Conservation (phyloP, 2,329 filamentous ascomycete species). For the Sporothrix inflata region DNA sequence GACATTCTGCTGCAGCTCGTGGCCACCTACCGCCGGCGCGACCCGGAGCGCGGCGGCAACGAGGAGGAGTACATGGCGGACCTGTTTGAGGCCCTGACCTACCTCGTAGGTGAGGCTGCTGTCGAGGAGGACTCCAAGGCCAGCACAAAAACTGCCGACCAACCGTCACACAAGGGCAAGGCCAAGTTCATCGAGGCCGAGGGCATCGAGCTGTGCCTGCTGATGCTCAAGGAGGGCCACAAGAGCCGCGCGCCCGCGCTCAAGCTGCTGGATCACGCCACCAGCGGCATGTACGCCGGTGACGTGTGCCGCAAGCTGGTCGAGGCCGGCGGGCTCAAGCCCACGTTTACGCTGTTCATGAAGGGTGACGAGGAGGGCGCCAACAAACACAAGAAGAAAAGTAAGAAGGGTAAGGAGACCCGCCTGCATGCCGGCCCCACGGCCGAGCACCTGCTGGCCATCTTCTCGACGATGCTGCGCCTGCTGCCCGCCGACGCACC, state of each 20-base stretch:
- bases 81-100: constrained; percentile 83
- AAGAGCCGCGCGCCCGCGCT: constrained; percentile 74
- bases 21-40: constrained; percentile 80
- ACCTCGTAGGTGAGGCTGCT: constrained; percentile 65
- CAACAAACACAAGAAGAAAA: constrained; percentile 31
- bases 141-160: constrained; percentile 36
- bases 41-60: constrained; percentile 79
- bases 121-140: constrained; percentile 43
- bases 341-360: constrained; percentile 84
- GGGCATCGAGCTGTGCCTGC: constrained; percentile 85
- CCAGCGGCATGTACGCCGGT: constrained; percentile 48
- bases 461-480: constrained; percentile 82
- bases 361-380: constrained; percentile 57
- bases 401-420: constrained; percentile 7
- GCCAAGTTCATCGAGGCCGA: constrained; percentile 83
- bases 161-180: constrained; percentile 59
- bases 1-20: constrained; percentile 82
- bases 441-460: constrained; percentile 79
- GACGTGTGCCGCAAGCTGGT: constrained; percentile 76
- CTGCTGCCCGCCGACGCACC: constrained; percentile 76
- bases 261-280: constrained; percentile 82
- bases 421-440: constrained; percentile 62
- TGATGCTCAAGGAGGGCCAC: constrained; percentile 82
- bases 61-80: constrained; percentile 97
- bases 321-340: constrained; percentile 82